Percentiles rank a stretch among this genome's conserved stretches.
These are phyloP conservation scores for Nicotiana noctiflora DNA, from an alignment of 257 asterid genomes.

Conservation along the genomic window DNA sequence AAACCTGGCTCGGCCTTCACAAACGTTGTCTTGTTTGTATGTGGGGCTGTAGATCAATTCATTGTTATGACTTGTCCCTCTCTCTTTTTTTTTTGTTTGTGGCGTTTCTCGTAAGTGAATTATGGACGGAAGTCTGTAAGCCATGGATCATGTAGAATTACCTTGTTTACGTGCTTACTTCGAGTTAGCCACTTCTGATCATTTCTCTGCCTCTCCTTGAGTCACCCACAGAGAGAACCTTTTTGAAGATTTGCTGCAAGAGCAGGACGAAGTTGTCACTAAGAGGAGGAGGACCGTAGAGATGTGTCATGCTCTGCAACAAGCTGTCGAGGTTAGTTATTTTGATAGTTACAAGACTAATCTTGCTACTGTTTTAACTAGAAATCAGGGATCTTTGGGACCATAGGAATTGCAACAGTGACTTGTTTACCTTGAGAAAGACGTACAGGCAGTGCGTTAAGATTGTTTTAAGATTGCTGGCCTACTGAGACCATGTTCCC, in stretches of 20 bases:
- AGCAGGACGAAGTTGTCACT: slow-evolving; percentile 15
- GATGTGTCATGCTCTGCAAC: slow-evolving; percentile 13
- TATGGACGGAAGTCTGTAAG: too few species aligned
- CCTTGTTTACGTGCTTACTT: not conserved
- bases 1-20: not conserved
- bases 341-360: not conserved
- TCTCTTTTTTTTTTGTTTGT: too few species aligned
- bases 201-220: not conserved
- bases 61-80: too few species aligned
- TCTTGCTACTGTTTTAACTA: not conserved
- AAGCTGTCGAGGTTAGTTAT: slow-evolving; percentile 17
- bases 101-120: too few species aligned
- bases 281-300: slow-evolving; percentile 10
- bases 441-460: not conserved
- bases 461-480: not conserved
- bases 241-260: slow-evolving; percentile 18
- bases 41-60: too few species aligned
- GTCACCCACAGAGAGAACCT: slow-evolving; percentile 10
- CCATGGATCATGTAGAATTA: not conserved
- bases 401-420: not conserved
- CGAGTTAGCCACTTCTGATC: not conserved
- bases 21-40: too few species aligned
- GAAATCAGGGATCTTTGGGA: not conserved
- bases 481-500: not conserved
- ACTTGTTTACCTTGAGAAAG: not conserved